Percentiles rank a stretch among this genome's conserved stretches.
phyloP scores from a whole-genome alignment of 2,329 filamentous ascomycete species.

The Cercospora sesami region DNA sequence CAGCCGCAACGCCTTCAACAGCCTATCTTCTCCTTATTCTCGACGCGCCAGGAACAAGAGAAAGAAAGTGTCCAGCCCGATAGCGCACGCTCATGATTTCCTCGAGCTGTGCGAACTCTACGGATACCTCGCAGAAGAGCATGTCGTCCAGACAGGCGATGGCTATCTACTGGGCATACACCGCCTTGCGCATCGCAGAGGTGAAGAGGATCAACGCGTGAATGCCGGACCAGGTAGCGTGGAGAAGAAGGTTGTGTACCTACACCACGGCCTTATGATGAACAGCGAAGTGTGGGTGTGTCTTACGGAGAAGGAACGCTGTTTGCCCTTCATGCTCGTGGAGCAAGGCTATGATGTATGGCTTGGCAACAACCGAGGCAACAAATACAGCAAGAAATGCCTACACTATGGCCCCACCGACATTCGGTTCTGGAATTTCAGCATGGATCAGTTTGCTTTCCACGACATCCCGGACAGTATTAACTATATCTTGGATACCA shows the following conservation, averaged over 20 bases:
- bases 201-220: slow-evolving; percentile 75
- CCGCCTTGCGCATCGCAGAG: slow-evolving; percentile 76
- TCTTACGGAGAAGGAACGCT: slow-evolving; percentile 79
- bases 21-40: slow-evolving; percentile 68
- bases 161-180: slow-evolving; percentile 91
- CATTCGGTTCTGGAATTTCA: slow-evolving; percentile 90
- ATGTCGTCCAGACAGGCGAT: slow-evolving; percentile 91
- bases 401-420: slow-evolving; percentile 73
- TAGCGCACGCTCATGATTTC: slow-evolving; percentile 88
- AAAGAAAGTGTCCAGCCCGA: slow-evolving; percentile 55
- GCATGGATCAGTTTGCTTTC: slow-evolving; percentile 97
- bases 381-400: slow-evolving; percentile 98
- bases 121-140: slow-evolving; percentile 92
- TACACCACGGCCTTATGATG: slow-evolving; percentile 97
- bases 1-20: slow-evolving; percentile 80
- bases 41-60: slow-evolving; percentile 67
- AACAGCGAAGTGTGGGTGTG: slow-evolving; percentile 99
- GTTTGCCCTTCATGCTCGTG: slow-evolving; percentile 83
- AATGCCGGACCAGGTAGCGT: slow-evolving; percentile 68
- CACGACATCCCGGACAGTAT: slow-evolving; percentile 96
- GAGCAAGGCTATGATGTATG: slow-evolving; percentile 95
- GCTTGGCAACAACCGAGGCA: slow-evolving; percentile 96
- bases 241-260: slow-evolving; percentile 83
- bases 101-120: slow-evolving; percentile 88
- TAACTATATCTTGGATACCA: slow-evolving; percentile 82